A percentile compares a stretch with the other conserved stretches of the same genome.
Conservation (phyloP, 164 flowering plant species). For the Macadamia tetraphylla region DNA sequence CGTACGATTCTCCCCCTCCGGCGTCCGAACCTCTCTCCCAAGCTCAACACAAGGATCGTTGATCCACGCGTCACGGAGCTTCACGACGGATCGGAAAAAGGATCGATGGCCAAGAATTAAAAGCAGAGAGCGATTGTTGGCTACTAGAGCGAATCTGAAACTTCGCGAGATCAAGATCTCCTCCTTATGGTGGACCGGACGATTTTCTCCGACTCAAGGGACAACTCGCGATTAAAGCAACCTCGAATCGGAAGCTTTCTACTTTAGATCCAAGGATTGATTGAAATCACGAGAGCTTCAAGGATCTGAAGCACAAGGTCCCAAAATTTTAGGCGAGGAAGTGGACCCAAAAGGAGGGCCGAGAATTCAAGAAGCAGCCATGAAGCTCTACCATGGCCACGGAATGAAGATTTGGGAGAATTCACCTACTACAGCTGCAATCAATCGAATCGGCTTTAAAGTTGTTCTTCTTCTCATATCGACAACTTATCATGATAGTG, state of each 20-base stretch:
- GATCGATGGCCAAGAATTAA: no score
- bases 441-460: conserved; percentile 68
- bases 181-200: no score
- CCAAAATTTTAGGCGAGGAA: conserved; percentile 73
- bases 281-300: no score
- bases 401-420: conserved; percentile 39
- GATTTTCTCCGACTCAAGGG: conserved; percentile 67
- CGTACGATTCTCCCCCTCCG: no score
- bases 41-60: conserved; percentile 77
- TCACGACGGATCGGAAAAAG: conserved; percentile 32
- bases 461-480: conserved; percentile 61
- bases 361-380: conserved; percentile 83
- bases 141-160: no score
- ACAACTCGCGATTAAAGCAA: conserved; percentile 46
- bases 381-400: conserved; percentile 45
- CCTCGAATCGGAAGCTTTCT: conserved; percentile 43
- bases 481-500: conserved; percentile 50
- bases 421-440: conserved; percentile 75
- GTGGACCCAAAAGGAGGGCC: no score
- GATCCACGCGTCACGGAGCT: conserved; percentile 41
- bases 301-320: conserved; percentile 69
- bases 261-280: no score
- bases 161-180: no score
- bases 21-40: no score
- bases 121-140: no score